Conservation (phyloP, 352 stramenopile genomes). For the Globisporangium nagaii region DNA sequence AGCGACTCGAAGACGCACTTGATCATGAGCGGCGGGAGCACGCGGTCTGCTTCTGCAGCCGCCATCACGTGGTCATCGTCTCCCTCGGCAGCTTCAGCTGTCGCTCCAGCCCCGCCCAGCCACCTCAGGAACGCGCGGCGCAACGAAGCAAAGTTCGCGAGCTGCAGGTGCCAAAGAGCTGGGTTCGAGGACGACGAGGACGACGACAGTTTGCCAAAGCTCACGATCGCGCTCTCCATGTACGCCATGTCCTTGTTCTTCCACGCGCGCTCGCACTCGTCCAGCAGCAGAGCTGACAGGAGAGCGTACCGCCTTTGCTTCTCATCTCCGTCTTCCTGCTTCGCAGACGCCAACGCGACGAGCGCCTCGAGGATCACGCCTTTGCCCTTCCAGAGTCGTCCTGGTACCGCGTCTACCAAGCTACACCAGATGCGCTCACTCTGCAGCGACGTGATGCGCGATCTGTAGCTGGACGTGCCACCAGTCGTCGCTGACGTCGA, state of each 20-base stretch:
- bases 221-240: slow-evolving; percentile 57
- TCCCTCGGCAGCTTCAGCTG: slow-evolving; percentile 4
- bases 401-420: slow-evolving; percentile 47
- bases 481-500: slow-evolving; percentile 1
- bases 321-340: no score
- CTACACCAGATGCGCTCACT: slow-evolving; percentile 44
- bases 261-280: slow-evolving; percentile 58
- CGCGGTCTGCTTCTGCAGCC: background rate
- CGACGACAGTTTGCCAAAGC: slow-evolving; percentile 40
- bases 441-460: slow-evolving; percentile 35
- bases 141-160: slow-evolving; percentile 29
- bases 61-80: background rate
- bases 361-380: slow-evolving; percentile 70
- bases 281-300: slow-evolving; percentile 24
- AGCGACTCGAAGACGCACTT: slow-evolving; percentile 75
- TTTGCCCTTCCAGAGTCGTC: slow-evolving; percentile 72
- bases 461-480: slow-evolving; percentile 29
- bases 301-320: background rate
- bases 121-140: slow-evolving; percentile 28
- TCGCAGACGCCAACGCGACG: slow-evolving; percentile 34
- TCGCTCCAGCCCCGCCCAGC: slow-evolving; percentile 16
- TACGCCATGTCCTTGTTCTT: slow-evolving; percentile 64
- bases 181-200: slow-evolving; percentile 12
- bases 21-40: slow-evolving; percentile 53
- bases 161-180: slow-evolving; percentile 19